Evolutionary conservation across 306 rosid genomes (phyloP).

Genomic region (Cicer chorassanicum): DNA sequence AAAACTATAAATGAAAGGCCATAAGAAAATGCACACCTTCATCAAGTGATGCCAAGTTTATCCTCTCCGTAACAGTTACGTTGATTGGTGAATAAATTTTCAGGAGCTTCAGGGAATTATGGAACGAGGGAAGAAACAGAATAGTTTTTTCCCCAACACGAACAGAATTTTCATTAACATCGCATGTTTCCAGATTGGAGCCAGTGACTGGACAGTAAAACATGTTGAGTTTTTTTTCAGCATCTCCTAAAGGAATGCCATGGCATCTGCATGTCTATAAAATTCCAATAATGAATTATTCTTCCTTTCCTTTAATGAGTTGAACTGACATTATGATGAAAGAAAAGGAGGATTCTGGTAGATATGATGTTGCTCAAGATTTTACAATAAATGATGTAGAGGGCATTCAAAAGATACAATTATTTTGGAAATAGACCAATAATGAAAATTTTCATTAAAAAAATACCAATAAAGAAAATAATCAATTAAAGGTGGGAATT

Average conservation of each 20-base stretch:
- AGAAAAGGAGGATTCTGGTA: not conserved
- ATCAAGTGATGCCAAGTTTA: slow-evolving; percentile 66
- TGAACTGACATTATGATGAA: slow-evolving; percentile 32
- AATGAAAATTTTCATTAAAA: not conserved
- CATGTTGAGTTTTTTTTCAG: slow-evolving; percentile 41
- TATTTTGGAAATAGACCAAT: slow-evolving; percentile 19
- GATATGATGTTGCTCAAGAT: slow-evolving; percentile 28
- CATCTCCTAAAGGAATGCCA: slow-evolving; percentile 59
- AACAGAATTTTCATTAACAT: slow-evolving; percentile 60
- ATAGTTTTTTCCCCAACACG: slow-evolving; percentile 66
- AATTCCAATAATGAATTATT: slow-evolving; percentile 44
- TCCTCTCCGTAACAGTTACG: slow-evolving; percentile 60
- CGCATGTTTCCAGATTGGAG: slow-evolving; percentile 54
- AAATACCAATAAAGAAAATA: slow-evolving; percentile 10
- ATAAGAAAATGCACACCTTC: slow-evolving; percentile 62
- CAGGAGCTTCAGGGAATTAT: slow-evolving; percentile 50
- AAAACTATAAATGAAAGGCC: slow-evolving; percentile 41
- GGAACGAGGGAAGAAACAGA: slow-evolving; percentile 68
- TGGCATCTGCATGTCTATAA: slow-evolving; percentile 82
- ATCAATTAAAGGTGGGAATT: slow-evolving; percentile 20
- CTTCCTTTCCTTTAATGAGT: slow-evolving; percentile 37
- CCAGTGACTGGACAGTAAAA: slow-evolving; percentile 66
- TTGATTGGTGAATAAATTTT: slow-evolving; percentile 59
- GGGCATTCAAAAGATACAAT: slow-evolving; percentile 7
- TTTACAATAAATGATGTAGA: slow-evolving; percentile 17